Evolutionary conservation across 73 alveolate species (phyloP).

Genomic region (Symbiodinium pilosum): DNA sequence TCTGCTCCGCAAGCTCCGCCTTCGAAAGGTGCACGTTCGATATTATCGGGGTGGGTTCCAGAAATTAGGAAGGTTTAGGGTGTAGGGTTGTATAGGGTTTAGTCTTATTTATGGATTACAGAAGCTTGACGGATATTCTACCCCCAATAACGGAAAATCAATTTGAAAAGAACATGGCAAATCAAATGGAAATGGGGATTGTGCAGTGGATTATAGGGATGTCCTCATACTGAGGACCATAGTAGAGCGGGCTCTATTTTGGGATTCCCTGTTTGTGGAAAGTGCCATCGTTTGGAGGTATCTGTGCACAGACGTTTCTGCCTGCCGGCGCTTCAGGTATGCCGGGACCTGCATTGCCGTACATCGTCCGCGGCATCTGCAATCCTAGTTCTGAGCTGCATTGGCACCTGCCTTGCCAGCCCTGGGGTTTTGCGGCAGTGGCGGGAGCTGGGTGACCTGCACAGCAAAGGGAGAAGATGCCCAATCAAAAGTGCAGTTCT

Average conservation of each 20-base stretch:
- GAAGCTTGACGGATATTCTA: no score
- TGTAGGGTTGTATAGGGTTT: background rate
- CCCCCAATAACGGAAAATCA: no score
- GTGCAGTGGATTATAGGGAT: no score
- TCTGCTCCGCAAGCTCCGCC: conserved; percentile 14
- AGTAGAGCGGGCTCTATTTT: no score
- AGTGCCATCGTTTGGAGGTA: no score
- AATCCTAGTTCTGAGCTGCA: background rate
- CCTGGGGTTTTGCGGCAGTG: background rate
- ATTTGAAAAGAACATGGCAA: no score
- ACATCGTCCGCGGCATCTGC: background rate
- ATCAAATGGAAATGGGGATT: no score
- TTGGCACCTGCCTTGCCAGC: background rate
- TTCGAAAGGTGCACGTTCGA: background rate
- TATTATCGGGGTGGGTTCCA: background rate
- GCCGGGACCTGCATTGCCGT: background rate
- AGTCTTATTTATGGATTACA: background rate
- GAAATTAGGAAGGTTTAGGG: background rate
- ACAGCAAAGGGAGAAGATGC: no score
- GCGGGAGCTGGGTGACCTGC: conserved; percentile 11
- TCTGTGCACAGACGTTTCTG: no score
- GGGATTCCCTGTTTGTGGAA: no score
- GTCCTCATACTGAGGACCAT: no score
- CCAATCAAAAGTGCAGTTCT: no score
- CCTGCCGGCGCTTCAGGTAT: conserved; percentile 14